phyloP scores from a whole-genome alignment of 257 asterid species.

The Hygrophila difformis region DNA sequence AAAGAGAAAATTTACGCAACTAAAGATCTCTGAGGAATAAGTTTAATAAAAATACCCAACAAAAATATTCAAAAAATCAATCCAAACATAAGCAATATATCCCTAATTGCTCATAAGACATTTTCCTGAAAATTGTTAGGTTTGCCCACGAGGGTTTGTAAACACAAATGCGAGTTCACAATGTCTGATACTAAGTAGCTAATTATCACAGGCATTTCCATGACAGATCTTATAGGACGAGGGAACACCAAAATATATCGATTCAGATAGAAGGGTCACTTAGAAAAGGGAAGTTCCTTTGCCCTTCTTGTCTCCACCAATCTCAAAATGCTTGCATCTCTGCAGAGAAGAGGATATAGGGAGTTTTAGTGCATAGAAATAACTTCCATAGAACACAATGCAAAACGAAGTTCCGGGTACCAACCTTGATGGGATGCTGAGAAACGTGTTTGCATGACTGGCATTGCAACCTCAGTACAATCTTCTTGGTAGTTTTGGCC shows the following conservation, averaged over 20 bases:
- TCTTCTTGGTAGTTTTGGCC: slow-evolving; percentile 23
- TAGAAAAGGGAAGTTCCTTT: slow-evolving; percentile 20
- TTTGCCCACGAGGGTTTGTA: too few relatives aligned
- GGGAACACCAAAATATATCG: not conserved
- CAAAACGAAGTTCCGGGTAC: not conserved
- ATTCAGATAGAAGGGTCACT: not conserved
- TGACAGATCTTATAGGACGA: too few relatives aligned
- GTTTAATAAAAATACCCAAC: too few relatives aligned
- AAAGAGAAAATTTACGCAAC: too few relatives aligned
- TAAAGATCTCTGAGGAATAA: too few relatives aligned
- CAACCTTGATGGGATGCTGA: slow-evolving; percentile 24
- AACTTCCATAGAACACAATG: not conserved
- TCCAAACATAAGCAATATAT: too few relatives aligned
- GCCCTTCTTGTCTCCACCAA: slow-evolving; percentile 20
- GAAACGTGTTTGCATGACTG: slow-evolving; percentile 28
- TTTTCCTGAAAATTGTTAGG: too few relatives aligned
- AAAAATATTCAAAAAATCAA: too few relatives aligned
- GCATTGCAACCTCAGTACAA: slow-evolving; percentile 24
- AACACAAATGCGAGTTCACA: too few relatives aligned
- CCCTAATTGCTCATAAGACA: too few relatives aligned
- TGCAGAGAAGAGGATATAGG: not conserved
- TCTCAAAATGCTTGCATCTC: slow-evolving; percentile 25
- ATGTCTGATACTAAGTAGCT: too few relatives aligned
- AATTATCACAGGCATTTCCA: too few relatives aligned
- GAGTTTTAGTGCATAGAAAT: not conserved